Evolutionary conservation across 2,329 filamentous ascomycete genomes (phyloP).

Genomic region (Fusarium humuli): DNA sequence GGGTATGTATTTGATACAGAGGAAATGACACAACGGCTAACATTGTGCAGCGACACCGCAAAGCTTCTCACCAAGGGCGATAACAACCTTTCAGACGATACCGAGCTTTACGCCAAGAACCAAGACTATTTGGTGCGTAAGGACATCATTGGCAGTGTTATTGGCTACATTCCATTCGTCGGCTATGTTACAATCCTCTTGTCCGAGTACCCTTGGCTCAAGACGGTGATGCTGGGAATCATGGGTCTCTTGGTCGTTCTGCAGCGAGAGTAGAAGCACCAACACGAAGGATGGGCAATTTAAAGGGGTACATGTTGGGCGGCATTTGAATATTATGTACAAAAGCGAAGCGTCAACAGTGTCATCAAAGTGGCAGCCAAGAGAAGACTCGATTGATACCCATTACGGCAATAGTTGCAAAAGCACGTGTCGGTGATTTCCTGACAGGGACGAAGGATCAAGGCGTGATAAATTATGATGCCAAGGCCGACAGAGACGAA

Average conservation of each 20-base stretch:
- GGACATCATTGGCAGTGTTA: conserved; percentile 93
- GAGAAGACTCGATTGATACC: conserved; percentile 30
- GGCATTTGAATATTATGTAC: background rate
- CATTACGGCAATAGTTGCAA: conserved; percentile 6
- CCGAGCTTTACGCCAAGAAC: conserved; percentile 83
- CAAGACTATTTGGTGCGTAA: conserved; percentile 88
- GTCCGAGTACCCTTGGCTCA: conserved; percentile 96
- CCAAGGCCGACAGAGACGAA: conserved; percentile 23
- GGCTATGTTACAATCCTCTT: conserved; percentile 97
- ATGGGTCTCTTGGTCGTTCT: conserved; percentile 96
- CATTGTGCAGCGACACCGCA: conserved; percentile 60
- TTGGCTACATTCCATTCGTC: conserved; percentile 92
- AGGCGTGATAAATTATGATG: conserved; percentile 1
- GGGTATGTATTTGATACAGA: conserved; percentile 57
- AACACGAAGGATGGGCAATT: background rate
- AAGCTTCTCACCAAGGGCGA: conserved; percentile 95
- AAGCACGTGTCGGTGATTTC: conserved; percentile 26
- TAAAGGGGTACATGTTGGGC: background rate
- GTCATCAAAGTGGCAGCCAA: background rate
- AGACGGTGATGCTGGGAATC: conserved; percentile 91
- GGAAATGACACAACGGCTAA: conserved; percentile 3
- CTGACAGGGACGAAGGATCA: background rate
- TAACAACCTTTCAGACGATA: conserved; percentile 95
- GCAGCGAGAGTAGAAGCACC: conserved; percentile 77
- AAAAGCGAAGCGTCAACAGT: conserved; percentile 1